Conservation (phyloP, 169 alveolate genomes). For the Plasmodium fragile region DNA sequence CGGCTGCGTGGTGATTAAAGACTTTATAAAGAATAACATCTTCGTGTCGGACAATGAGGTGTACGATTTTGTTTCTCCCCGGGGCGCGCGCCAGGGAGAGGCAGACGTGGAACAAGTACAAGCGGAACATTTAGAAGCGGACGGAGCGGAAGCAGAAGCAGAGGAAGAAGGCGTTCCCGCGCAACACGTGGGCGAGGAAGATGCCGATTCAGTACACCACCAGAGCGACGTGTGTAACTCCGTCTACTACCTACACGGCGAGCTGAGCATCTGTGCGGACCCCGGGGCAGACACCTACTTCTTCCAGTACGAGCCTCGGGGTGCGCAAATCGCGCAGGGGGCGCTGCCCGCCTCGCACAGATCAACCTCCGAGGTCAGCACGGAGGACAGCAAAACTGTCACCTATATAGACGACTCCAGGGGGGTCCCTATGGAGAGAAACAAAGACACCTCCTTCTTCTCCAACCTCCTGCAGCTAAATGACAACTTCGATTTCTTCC, state of each 20-base stretch:
- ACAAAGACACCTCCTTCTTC: slow-evolving; percentile 58
- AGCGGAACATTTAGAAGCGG: neutral
- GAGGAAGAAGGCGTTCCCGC: neutral
- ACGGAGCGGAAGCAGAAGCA: neutral
- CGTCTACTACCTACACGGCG: slow-evolving; percentile 33
- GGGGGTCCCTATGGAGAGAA: slow-evolving; percentile 20
- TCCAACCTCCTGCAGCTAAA: slow-evolving; percentile 53
- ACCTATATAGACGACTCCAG: slow-evolving; percentile 66
- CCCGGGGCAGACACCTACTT: slow-evolving; percentile 7
- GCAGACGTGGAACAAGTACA: neutral
- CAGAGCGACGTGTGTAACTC: slow-evolving; percentile 17
- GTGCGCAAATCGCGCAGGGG: neutral
- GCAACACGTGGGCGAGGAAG: neutral
- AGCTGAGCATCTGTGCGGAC: slow-evolving; percentile 21
- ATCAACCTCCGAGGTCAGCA: neutral
- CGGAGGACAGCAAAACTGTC: slow-evolving; percentile 9
- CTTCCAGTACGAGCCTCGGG: slow-evolving; percentile 26
- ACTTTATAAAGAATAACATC: slow-evolving; percentile 57
- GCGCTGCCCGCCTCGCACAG: neutral
- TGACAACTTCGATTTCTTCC: slow-evolving; percentile 59
- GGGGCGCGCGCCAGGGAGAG: neutral
- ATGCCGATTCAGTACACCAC: neutral
- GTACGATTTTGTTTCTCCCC: slow-evolving; percentile 10
- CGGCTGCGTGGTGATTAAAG: slow-evolving; percentile 55
- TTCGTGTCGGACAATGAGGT: slow-evolving; percentile 33